A percentile compares a stretch with the other conserved stretches of the same genome.
phyloP scores from a whole-genome alignment of 2,329 filamentous ascomycete genomes.

The Fusarium sarcochroum region DNA sequence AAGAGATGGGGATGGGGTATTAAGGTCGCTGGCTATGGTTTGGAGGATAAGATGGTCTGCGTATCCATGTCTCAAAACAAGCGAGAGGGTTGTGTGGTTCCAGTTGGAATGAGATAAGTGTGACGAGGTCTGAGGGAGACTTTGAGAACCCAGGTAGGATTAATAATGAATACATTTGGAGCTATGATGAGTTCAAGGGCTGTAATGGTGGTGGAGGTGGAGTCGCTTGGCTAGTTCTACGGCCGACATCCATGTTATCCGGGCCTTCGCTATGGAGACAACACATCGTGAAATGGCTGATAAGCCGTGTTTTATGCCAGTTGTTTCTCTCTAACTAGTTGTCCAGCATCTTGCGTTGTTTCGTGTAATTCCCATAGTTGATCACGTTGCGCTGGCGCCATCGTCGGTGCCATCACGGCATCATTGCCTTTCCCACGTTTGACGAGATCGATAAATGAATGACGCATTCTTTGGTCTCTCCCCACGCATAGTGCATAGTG shows the following conservation, averaged over 20 bases:
- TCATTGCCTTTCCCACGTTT: constrained; percentile 13
- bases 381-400: constrained; percentile 9
- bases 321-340: constrained; percentile 19
- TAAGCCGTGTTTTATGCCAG: constrained; percentile 8
- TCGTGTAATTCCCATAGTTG: background rate
- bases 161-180: constrained; percentile 41
- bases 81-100: constrained; percentile 25
- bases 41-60: background rate
- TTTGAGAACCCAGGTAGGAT: constrained; percentile 22
- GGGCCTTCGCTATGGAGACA: constrained; percentile 14
- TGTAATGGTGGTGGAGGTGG: constrained; percentile 41
- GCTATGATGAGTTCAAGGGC: constrained; percentile 42
- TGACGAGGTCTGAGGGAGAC: constrained; percentile 31
- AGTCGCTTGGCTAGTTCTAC: constrained; percentile 14
- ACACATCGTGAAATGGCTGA: constrained; percentile 17
- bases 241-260: constrained; percentile 9
- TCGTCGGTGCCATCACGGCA: constrained; percentile 7
- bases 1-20: constrained; percentile 9
- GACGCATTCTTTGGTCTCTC: constrained; percentile 31
- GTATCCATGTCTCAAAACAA: constrained; percentile 31
- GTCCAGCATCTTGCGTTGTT: background rate
- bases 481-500: constrained; percentile 4
- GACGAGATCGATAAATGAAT: constrained; percentile 33
- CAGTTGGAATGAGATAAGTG: constrained; percentile 41
- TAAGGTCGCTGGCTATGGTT: background rate